Evolutionary conservation across 2,329 filamentous ascomycete species (phyloP), one percentile per base, ranked within the genome.

Genomic region (Plenodomus biglobosus): DNA sequence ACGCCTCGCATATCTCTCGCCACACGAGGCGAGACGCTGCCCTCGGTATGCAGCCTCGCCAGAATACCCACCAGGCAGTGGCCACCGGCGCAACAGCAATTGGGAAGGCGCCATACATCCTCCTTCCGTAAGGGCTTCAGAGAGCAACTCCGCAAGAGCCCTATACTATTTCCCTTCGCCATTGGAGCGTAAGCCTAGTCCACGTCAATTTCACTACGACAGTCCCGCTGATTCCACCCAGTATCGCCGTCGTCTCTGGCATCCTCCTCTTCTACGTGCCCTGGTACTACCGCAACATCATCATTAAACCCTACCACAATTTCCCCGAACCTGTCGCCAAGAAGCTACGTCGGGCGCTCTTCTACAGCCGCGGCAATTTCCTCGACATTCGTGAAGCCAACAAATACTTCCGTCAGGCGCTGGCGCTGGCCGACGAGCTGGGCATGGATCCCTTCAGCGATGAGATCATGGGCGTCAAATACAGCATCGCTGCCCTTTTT

Each of bases 371-470:
- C 20, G 66, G 65, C 17, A 82, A 87, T 55, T 79, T 83, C 34
- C 80, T 87, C 3, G 86, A 95, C 50, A 84, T 89, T 2, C 81
- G 87, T 49, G 80, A 87, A 45, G 92, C 92, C 1, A 78, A 95
- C 50, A 87, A 90, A 59, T 90, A 90, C 70, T 97, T 96, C 70
- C 85, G 85, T 62, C 81, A 87, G 56, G 91, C 92, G 2, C 77
- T 97, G 48, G 78, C 85, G 53, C 80, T 87, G 42, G 90, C 90
- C 48, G 76, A 85, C 41, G 85, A 90, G 63, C 66, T 87, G 42
- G 84, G 85, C 0, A 83, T 99, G 76, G 90, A 97, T 66, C 90
- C 89, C 0, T 95, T 92, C 68, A 92, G 88, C 3, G 88, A 96
- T 61, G 92, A 96, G 69, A 86, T 96, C 27, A 80, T 96, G 59